Conservation (phyloP, 768 basidiomycete genomes). For the Gautieria morchelliformis region DNA sequence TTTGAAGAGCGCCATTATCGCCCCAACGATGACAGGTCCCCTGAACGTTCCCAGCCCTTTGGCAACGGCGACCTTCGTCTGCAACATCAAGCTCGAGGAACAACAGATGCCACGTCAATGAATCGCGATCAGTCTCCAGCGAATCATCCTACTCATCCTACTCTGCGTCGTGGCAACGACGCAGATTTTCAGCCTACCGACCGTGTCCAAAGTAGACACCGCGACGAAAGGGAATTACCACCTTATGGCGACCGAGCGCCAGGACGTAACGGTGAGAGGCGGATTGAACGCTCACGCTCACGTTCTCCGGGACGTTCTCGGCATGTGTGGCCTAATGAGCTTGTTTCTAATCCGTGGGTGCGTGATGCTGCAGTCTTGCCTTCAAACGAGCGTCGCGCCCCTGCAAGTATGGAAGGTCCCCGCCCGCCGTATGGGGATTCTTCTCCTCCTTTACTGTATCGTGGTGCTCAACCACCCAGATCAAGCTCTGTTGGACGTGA, state of each 20-base stretch:
- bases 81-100: background rate
- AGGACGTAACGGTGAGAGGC: slow-evolving; percentile 3
- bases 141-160: background rate
- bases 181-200: background rate
- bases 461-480: background rate
- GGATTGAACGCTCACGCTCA: slow-evolving; percentile 1
- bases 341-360: background rate
- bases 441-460: background rate
- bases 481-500: background rate
- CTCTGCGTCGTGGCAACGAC: background rate
- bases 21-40: slow-evolving; percentile 26
- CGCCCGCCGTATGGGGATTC: background rate
- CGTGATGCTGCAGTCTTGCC: background rate
- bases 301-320: slow-evolving; percentile 4
- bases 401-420: background rate
- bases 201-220: background rate
- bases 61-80: background rate
- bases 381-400: background rate
- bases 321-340: background rate
- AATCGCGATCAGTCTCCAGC: background rate
- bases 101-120: background rate
- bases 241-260: background rate
- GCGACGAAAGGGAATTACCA: background rate
- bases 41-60: background rate
- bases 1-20: slow-evolving; percentile 61